Conservation (phyloP, 768 basidiomycete genomes). For the Pholiota conissans region DNA sequence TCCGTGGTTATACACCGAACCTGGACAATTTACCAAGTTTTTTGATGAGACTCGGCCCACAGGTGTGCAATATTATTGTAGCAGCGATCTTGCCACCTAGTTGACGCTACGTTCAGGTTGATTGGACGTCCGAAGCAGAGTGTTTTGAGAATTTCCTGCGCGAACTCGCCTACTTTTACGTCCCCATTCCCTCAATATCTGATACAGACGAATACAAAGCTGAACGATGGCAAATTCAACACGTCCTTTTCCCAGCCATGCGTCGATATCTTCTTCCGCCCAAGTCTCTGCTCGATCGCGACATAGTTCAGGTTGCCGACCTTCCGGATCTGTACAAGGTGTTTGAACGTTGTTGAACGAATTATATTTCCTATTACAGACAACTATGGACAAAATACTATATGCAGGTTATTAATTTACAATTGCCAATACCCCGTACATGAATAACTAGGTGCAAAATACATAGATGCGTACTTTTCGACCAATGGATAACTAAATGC, state of each 20-base stretch:
- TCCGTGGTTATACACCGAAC: conserved; percentile 88
- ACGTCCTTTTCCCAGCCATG: conserved; percentile 86
- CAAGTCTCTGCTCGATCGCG: conserved; percentile 63
- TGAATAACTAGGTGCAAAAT: conserved; percentile 6
- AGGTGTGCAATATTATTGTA: conserved; percentile 44
- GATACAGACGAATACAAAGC: conserved; percentile 49
- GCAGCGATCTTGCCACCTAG: not conserved
- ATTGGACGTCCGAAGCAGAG: conserved; percentile 82
- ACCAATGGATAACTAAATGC: conserved; percentile 7
- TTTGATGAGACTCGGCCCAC: conserved; percentile 89
- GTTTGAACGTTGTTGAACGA: conserved; percentile 82
- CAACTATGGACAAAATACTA: conserved; percentile 9
- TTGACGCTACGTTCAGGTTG: conserved; percentile 51
- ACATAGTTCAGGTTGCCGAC: conserved; percentile 86
- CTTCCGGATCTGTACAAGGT: conserved; percentile 92
- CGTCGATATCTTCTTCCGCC: conserved; percentile 73
- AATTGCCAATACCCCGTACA: conserved; percentile 11
- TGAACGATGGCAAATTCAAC: conserved; percentile 85
- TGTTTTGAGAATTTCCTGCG: conserved; percentile 87
- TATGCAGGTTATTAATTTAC: conserved; percentile 19
- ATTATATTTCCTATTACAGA: conserved; percentile 7
- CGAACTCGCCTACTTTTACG: conserved; percentile 91
- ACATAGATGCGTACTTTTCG: conserved; percentile 14
- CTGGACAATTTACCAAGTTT: conserved; percentile 88
- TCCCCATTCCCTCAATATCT: conserved; percentile 52